These are phyloP conservation scores for Debaryomyces sp. DNA, from an alignment of 1,139 yeast species.

Conservation along the genomic window DNA sequence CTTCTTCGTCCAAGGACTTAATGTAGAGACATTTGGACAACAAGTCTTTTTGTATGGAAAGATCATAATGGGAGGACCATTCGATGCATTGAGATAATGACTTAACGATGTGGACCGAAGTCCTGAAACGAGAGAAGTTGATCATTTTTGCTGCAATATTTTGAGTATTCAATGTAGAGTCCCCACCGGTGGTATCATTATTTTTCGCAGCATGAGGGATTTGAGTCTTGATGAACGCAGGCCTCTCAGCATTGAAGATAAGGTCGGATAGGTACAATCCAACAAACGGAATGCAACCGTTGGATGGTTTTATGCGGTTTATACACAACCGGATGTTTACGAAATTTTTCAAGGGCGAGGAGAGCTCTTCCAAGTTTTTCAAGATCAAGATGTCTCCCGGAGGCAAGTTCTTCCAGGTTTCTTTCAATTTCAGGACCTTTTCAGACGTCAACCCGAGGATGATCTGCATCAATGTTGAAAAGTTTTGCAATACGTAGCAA, in stretches of 20 bases:
- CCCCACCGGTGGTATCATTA: conserved; percentile 9
- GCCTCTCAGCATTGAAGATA: conserved; percentile 76
- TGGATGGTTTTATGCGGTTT: conserved; percentile 62
- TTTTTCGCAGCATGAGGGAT: conserved; percentile 6
- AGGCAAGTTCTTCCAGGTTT: conserved; percentile 73
- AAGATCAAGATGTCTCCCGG: conserved; percentile 62
- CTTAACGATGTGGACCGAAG: conserved; percentile 77
- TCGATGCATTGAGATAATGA: conserved; percentile 81
- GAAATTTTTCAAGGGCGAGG: conserved; percentile 70
- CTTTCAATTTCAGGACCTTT: conserved; percentile 58
- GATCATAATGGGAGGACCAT: conserved; percentile 71
- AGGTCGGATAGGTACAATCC: conserved; percentile 85
- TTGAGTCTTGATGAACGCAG: conserved; percentile 38
- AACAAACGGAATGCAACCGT: conserved; percentile 88
- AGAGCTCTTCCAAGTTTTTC: conserved; percentile 64
- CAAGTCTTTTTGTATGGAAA: conserved; percentile 56
- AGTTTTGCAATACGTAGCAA: conserved; percentile 75
- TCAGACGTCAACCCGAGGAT: conserved; percentile 81
- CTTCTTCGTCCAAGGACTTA: conserved; percentile 74
- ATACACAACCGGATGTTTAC: conserved; percentile 64
- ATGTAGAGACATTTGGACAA: conserved; percentile 84
- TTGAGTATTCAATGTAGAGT: conserved; percentile 13
- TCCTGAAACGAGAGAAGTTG: conserved; percentile 78
- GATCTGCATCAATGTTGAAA: conserved; percentile 84
- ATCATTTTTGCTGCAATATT: conserved; percentile 49